Base-by-base conservation (phyloP, 495 filamentous ascomycete genomes). In the Cercophora samala region DNA sequence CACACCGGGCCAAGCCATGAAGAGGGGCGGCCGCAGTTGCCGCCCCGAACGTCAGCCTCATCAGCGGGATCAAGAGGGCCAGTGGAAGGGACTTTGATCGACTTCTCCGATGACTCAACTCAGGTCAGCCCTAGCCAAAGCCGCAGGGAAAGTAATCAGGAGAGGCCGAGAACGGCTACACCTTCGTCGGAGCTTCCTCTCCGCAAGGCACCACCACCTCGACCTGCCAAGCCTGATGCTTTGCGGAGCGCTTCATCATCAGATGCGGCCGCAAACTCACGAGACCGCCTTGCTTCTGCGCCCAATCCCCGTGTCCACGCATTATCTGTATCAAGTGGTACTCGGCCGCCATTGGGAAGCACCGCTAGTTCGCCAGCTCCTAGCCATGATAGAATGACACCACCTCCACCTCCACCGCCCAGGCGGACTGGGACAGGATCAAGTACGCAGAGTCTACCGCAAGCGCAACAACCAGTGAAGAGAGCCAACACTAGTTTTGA, bases 221-320 rank as follows among this genome's bases (percentile, higher is more conserved):
- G 85, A 56, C 90, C 90, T 1, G 79, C 82, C 8, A 93, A 93
- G 72, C 90, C 91, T n/a, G 78, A 80, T 5, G 79, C 88, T 5
- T 74, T 93, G 8, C 85, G 89, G 42, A 83, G 81, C 55, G 22
- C 70, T 53, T 77, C 62, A 17, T 71, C 70, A 29, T 71, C 60
- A 19, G 32, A 18, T n/a, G n/a, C 17, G 22, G 53, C 68, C 52
- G 66, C 66, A n/a, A 60, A 9, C 37, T 17, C 37, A 13, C 37
- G 37, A 13, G 37, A 46, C 37, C 6, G 37, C 37, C 37, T 9
- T 46, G 9, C 15, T 46, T 46, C 70, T 9, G 74, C 74, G 13
- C 72, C 72, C 15, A 67, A 19, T 23, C 60, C 62, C 5, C 59
- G 52, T 29, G 60, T 26, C 26, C 70, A 55, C 22, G 58, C 58